A percentile compares a stretch with the other conserved stretches of the same genome.
Conservation (phyloP, 208 protist genomes). For the Paratrypanosoma confusum region DNA sequence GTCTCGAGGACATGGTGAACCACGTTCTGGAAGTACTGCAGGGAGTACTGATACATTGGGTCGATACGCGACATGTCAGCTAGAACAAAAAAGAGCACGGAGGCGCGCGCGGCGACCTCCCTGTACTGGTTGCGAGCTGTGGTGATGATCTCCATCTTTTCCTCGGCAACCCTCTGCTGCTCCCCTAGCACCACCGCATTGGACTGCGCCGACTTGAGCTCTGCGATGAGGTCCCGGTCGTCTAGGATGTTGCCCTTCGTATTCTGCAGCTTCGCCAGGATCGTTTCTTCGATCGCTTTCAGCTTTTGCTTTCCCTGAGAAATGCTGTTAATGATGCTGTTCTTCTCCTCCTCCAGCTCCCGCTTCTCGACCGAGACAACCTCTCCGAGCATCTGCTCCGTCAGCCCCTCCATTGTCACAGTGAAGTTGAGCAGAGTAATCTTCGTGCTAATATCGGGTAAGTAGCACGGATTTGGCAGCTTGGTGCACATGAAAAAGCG, state of each 20-base stretch:
- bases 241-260: slow-evolving; percentile 93
- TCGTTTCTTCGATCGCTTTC: slow-evolving; percentile 86
- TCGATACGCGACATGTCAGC: slow-evolving; percentile 91
- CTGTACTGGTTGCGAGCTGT: slow-evolving; percentile 80
- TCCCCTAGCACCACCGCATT: slow-evolving; percentile 81
- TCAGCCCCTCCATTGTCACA: slow-evolving; percentile 90
- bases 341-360: slow-evolving; percentile 92
- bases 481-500: slow-evolving; percentile 93
- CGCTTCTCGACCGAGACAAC: slow-evolving; percentile 90
- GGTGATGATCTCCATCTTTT: slow-evolving; percentile 92
- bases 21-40: slow-evolving; percentile 96
- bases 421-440: slow-evolving; percentile 97
- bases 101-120: slow-evolving; percentile 79
- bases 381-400: slow-evolving; percentile 92
- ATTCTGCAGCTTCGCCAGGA: slow-evolving; percentile 81
- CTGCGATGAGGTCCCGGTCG: slow-evolving; percentile 90
- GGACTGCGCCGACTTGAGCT: slow-evolving; percentile 88
- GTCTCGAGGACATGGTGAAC: slow-evolving; percentile 82
- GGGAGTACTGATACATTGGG: slow-evolving; percentile 98
- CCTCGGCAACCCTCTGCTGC: slow-evolving; percentile 79
- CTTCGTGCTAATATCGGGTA: slow-evolving; percentile 94
- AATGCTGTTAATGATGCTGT: slow-evolving; percentile 87
- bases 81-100: slow-evolving; percentile 93
- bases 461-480: slow-evolving; percentile 92
- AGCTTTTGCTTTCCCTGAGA: slow-evolving; percentile 88